Percentiles rank a stretch among this genome's conserved stretches.
Conservation (phyloP, 2,329 filamentous ascomycete genomes). For the Exophiala bonariae region DNA sequence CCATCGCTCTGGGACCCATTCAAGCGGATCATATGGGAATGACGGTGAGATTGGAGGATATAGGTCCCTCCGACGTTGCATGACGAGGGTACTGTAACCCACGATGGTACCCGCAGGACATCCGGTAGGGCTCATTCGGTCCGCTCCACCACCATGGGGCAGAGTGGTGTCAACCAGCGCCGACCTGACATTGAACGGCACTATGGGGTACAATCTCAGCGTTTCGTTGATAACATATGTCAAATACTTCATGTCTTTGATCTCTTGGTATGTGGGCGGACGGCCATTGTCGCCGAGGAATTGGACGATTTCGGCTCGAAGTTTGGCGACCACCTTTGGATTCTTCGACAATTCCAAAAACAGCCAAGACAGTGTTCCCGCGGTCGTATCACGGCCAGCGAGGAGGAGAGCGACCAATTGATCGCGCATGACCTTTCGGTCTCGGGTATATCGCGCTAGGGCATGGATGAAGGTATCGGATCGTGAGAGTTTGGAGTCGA, state of each 20-base stretch:
- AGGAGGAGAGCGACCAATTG: conserved; percentile 81
- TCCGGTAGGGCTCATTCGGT: conserved; percentile 46
- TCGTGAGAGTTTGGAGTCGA: conserved; percentile 68
- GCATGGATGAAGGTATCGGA: conserved; percentile 85
- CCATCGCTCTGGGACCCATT: conserved; percentile 55
- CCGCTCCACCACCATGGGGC: conserved; percentile 60
- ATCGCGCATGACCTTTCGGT: conserved; percentile 68
- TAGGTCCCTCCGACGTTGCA: conserved; percentile 53
- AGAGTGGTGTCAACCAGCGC: conserved; percentile 73
- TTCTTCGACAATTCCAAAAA: conserved; percentile 78
- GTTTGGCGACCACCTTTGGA: conserved; percentile 64
- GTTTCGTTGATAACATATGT: conserved; percentile 71
- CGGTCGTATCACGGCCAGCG: conserved; percentile 82
- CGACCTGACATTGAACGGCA: conserved; percentile 76
- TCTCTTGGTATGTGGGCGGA: conserved; percentile 67
- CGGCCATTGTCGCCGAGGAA: conserved; percentile 61
- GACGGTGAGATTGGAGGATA: conserved; percentile 43
- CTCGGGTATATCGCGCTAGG: conserved; percentile 74
- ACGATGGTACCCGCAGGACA: conserved; percentile 50
- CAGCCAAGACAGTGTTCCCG: conserved; percentile 75
- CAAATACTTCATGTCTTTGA: conserved; percentile 87
- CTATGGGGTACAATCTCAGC: conserved; percentile 72
- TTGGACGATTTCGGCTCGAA: conserved; percentile 71
- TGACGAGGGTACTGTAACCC: conserved; percentile 52
- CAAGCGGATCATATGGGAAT: conserved; percentile 41